Base-by-base conservation (phyloP, 2,329 filamentous ascomycete genomes). In the Metarhizium brunneum region DNA sequence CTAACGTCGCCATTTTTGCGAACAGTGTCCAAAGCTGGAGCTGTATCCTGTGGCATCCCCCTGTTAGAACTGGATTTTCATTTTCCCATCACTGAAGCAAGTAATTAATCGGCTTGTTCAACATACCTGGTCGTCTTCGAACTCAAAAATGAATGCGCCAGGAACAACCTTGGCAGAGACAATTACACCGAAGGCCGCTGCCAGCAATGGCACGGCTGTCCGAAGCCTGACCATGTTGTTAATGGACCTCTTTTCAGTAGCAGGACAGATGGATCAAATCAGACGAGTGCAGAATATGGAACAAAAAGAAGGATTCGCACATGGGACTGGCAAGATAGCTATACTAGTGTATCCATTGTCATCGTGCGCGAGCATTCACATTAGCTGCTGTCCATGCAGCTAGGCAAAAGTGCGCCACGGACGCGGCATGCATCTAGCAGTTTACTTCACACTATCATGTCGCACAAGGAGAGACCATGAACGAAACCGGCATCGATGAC, bases 1-100 rank as follows among this genome's bases (percentile, higher is more conserved):
- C 65, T 64, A 6, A 57, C 60, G 14, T 54, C n/a, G 20, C 53
- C 53, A 45, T 54, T 25, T 20, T 50, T 45, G 11, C 40, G 40
- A 6, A 54, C 25, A 36, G 47, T 35, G 14, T 50, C 47, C 36
- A 54, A 18, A 14, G 18, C 53, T 20, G 47, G 35, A 45, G 8
- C 29, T 50, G 42, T 50, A 47, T 54, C 47, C 53, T 54, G 10
- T 45, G 10, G 6, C 30, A n/a, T 2, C 10, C 6, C n/a, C 20
- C 2, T 30, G 45, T 48, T 30, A 48, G 45, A 18, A 2, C 30
- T 48, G 45, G 8, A 7, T 35, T 35, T 6, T 35, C 6, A 35
- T 7, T 35, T 35, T 2, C 7, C 5, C 6, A 35, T 35, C 7
- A 35, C 32, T 11, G 20, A 20, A 25, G 6, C 45, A 18, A 29